Conservation (phyloP, 148 eudicot genomes). For the Heliamphora exappendiculata region DNA sequence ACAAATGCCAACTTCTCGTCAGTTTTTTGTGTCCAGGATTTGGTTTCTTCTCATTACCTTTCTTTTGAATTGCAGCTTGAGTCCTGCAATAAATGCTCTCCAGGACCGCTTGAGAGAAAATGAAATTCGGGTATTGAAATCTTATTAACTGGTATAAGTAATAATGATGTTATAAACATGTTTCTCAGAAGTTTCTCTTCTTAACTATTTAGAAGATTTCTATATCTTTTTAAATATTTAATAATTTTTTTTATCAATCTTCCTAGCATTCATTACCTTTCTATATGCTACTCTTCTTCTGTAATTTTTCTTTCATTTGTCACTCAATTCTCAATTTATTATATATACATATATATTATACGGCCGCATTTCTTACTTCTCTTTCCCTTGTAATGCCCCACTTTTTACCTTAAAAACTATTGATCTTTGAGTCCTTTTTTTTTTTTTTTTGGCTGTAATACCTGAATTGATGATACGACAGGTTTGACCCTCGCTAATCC, state of each 20-base stretch:
- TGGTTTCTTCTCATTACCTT: background rate
- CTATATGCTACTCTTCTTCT: background rate
- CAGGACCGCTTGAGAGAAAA: constrained; percentile 72
- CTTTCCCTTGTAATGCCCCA: background rate
- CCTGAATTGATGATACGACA: background rate
- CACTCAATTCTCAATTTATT: background rate
- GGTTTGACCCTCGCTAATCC: background rate
- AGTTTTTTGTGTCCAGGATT: background rate
- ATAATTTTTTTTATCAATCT: background rate
- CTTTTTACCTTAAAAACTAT: background rate
- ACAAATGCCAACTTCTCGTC: background rate
- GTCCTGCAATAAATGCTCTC: constrained; percentile 86
- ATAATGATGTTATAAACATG: background rate
- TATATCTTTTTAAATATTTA: background rate
- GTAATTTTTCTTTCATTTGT: background rate
- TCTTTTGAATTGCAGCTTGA: constrained; percentile 53
- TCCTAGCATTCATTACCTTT: background rate
- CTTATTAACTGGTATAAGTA: background rate
- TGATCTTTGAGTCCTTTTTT: background rate
- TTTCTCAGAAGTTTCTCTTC: background rate
- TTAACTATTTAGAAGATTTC: background rate
- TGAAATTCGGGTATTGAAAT: constrained; percentile 60
- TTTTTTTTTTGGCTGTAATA: background rate
- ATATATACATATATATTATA: background rate
- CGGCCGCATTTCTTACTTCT: background rate